Percentiles rank a stretch among this genome's conserved stretches.
These are phyloP conservation scores for Aegilops sharonensis DNA, from an alignment of 176 grass and related monocot species.

Conservation along the genomic window DNA sequence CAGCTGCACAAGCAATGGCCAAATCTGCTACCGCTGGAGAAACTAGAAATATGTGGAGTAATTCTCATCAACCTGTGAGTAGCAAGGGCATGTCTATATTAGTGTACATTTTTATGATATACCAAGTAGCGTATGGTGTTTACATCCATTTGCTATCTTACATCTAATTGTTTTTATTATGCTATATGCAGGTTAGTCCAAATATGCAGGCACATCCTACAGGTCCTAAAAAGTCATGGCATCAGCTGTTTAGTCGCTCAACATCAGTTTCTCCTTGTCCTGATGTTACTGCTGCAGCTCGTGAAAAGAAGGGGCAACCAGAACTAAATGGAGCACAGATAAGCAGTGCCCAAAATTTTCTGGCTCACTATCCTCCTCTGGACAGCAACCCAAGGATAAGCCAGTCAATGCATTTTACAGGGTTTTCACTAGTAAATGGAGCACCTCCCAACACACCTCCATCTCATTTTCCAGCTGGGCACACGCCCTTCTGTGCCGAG, in stretches of 20 bases:
- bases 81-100: constrained; percentile 28
- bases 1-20: constrained; percentile 24
- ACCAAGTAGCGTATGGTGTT: constrained; percentile 5
- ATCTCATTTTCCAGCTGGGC: constrained; percentile 52
- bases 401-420: constrained; percentile 41
- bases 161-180: constrained; percentile 36
- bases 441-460: constrained; percentile 10
- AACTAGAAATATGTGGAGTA: constrained; percentile 43
- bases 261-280: constrained; percentile 62
- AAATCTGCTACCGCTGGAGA: constrained; percentile 59
- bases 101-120: not conserved
- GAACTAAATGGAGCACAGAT: constrained; percentile 41
- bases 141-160: constrained; percentile 19
- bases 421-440: constrained; percentile 41
- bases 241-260: constrained; percentile 76
- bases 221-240: constrained; percentile 72
- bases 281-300: constrained; percentile 32
- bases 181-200: constrained; percentile 58
- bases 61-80: constrained; percentile 67
- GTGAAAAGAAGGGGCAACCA: constrained; percentile 36
- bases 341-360: constrained; percentile 49
- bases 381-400: constrained; percentile 40
- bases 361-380: constrained; percentile 47
- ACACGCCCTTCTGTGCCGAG: constrained; percentile 44
- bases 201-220: constrained; percentile 56